Percentiles rank a stretch among this genome's conserved stretches.
Conservation (phyloP, 306 rosid species). For the Medicago arabica region DNA sequence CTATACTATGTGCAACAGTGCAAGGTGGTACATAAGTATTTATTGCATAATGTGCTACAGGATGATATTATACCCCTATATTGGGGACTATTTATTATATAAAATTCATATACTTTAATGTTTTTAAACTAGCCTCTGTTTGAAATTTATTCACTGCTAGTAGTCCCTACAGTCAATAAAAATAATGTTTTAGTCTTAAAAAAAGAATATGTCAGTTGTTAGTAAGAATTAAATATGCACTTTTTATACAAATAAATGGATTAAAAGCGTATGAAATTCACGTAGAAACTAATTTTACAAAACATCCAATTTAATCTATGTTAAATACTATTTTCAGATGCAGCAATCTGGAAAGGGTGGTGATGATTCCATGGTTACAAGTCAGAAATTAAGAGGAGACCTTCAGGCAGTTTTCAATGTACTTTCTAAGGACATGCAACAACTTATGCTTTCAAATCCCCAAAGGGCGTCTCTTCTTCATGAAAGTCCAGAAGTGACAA, state of each 20-base stretch:
- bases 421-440: conserved; percentile 45
- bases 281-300: too few relatives aligned
- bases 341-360: conserved; percentile 41
- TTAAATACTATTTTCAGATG: conserved; percentile 33
- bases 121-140: too few relatives aligned
- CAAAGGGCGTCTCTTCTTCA: conserved; percentile 44
- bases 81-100: too few relatives aligned
- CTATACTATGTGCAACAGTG: too few relatives aligned
- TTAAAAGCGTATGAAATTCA: background rate
- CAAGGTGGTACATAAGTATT: too few relatives aligned
- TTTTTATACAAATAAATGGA: background rate
- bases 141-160: too few relatives aligned
- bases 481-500: conserved; percentile 17
- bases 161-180: too few relatives aligned
- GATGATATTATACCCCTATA: too few relatives aligned
- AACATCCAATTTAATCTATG: background rate
- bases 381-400: conserved; percentile 40
- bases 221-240: background rate
- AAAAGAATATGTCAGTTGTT: background rate
- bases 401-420: conserved; percentile 42
- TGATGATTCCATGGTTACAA: conserved; percentile 33
- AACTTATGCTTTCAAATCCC: conserved; percentile 44
- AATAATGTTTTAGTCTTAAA: too few relatives aligned
- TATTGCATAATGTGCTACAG: too few relatives aligned
- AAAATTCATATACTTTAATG: too few relatives aligned